Evolutionary conservation across 495 filamentous ascomycete species (phyloP), one percentile per base, ranked within the genome.

Genomic region (Trichocladium uniseriatum): DNA sequence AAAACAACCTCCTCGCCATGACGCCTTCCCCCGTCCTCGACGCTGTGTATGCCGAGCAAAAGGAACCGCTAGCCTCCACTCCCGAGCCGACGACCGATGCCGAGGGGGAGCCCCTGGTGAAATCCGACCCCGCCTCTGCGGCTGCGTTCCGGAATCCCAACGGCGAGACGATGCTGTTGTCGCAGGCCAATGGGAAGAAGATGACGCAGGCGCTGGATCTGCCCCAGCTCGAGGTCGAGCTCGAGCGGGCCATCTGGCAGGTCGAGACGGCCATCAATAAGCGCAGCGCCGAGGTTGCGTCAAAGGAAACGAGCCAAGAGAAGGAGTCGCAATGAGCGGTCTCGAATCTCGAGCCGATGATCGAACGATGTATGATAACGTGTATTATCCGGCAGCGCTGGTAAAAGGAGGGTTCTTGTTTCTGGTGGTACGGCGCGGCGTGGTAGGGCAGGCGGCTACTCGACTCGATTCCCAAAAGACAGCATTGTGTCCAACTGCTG

Each of bases 221-320:
- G 20, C 89, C 91, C 0, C 86, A 87, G 45, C 77, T 97, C 45
- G 82, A 83, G 43, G 67, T 86, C n/a, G 92, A 97, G 67, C 80
- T 94, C 2, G 89, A 96, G 58, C 73, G 91, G 22, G 91, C 91
- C 3, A 84, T 92, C 32, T 79, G 84, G 71, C 91, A 97, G 70
- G 86, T 96, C 1, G 79, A 89, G 58, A 77, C 75, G 49, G 75
- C 79, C 32, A 66, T 91, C 45, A 58, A 73, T 45, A 71, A 79
- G 34, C 66, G 79, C 45, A 71, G 72, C 37, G 61, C 66, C 18
- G 57, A 65, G 37, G 55, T 55, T 11, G 46, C 56, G 5, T 51
- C 57, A 5, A 54, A 29, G n/a, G 34, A 21, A 37, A 56, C 44
- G 28, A 45, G 15, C 19, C 21, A 47, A 22, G 48, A 60, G 45